Evolutionary conservation across 306 rosid species (phyloP), one percentile per base, ranked within the genome.

Genomic region (Gillenia trifoliata): DNA sequence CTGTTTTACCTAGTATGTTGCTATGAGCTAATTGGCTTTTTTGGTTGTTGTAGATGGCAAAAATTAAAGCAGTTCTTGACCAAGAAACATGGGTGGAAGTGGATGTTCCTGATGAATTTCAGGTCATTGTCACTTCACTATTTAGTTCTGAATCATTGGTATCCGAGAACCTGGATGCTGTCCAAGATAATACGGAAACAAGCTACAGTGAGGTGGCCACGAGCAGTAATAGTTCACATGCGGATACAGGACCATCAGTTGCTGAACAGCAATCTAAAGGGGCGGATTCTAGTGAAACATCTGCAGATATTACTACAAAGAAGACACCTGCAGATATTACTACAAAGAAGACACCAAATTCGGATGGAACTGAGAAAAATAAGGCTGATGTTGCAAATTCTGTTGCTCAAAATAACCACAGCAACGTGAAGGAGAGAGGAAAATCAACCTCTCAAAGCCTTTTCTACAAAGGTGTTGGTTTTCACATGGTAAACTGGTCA

Each of bases 71-170:
- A 17, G 93, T 95, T 75, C 99, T 95, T 79, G 98, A 95, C 85
- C 98, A 92, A 79, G 99, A 95, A 83, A 95, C 99, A 0, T 95
- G 99, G 99, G 97, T 92, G 84, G 99, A 95, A 88, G 89, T 92
- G 65, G 99, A 95, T 70, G 95, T 95, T 76, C 98, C 99, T 79
- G 97, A 95, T 69, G 99, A 95, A 84, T 95, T 95, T 88, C 99
- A 95, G 88, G 81, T 87, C 76, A 90, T 95, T 56, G 67, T 91
- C 70, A 77, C 80, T 77, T 77, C 86, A 61, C 83, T 88, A 45
- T 81, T 86, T 73, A 64, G 83, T 72, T 88, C 85, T 67, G 93
- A 87, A 67, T 78, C 65, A 55, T 71, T 82, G 80, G 71, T 73
- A 68, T 77, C 93, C 13, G 88, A 81, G 82, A 79, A 85, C 77